Percentiles rank a stretch among this genome's conserved stretches.
Conservation (phyloP, 352 stramenopile genomes). For the Thalassiosira livingstoniorum region DNA sequence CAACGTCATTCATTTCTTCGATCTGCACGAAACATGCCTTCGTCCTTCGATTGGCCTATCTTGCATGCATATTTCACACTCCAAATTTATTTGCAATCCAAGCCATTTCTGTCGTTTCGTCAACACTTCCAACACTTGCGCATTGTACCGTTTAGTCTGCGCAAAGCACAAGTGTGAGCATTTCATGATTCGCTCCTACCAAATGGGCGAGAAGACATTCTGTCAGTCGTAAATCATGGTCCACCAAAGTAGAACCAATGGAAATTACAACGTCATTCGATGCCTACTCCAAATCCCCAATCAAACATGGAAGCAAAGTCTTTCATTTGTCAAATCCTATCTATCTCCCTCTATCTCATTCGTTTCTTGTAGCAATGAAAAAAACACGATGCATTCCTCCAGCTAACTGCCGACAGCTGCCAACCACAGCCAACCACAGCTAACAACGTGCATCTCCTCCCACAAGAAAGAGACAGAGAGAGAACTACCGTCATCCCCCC, state of each 20-base stretch:
- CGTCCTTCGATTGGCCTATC: no score
- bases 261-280: conserved; percentile 1
- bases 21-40: no score
- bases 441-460: not conserved
- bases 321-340: not conserved
- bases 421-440: not conserved
- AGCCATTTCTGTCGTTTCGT: not conserved
- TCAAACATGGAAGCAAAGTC: not conserved
- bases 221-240: not conserved
- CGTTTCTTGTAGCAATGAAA: not conserved
- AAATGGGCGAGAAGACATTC: not conserved
- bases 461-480: conserved; percentile 8
- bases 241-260: not conserved
- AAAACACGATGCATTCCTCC: not conserved
- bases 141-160: not conserved
- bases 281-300: not conserved
- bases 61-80: no score
- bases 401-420: not conserved
- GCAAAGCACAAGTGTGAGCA: not conserved
- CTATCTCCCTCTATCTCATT: conserved; percentile 1
- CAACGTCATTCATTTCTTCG: no score
- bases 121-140: not conserved
- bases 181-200: not conserved
- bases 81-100: no score
- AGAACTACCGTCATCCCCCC: conserved; percentile 33